Base-by-base conservation (phyloP, 2,329 filamentous ascomycete genomes). In the Hawksworthiomyces lignivorus region DNA sequence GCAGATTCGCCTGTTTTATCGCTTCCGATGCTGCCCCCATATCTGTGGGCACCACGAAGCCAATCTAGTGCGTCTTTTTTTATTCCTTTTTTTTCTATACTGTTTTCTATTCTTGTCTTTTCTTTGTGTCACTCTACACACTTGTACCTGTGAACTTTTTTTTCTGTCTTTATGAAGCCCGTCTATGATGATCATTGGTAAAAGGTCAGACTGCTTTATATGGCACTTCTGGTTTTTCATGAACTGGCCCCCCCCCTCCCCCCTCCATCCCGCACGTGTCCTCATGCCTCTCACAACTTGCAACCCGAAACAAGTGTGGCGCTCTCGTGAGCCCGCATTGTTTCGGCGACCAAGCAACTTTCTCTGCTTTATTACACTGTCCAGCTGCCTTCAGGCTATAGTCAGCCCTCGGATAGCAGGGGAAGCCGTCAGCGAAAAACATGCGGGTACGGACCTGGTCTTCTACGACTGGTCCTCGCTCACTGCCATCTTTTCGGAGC, bases 121-220 rank as follows among this genome's bases (percentile, higher is more conserved):
- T 28, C 30, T 24, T 30, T 11, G n/a, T n/a, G n/a, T 12, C 8
- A 17, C 14, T 15, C 24, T 17, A 14, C 21, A 5, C 30, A 29
- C 20, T 17, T 37, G 10, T 40, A 15, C n/a, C 11, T 22, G 17
- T 38, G 33, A 7, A n/a, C 33, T 15, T 35, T 19, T 24, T 20
- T 21, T 28, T 20, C n/a, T 22, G 21, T 18, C 22, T 14, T 7
- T 2, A 4, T 14, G 30, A 2, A 6, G 18, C 10, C 31, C 58
- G 64, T 65, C 64, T 38, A 55, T 68, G 65, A 69, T 68, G 65
- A 63, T 45, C 56, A 50, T 56, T 65, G 65, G 65, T 69, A 69
- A 69, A 69, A 69, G 65, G 63, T 67, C 64, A 51, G 65, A 69
- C 61, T 58, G 58, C 52, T 41, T 32, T 20, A n/a, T 10, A 22